Conservation (phyloP, 1,139 yeast species). For the Candida sp. region DNA sequence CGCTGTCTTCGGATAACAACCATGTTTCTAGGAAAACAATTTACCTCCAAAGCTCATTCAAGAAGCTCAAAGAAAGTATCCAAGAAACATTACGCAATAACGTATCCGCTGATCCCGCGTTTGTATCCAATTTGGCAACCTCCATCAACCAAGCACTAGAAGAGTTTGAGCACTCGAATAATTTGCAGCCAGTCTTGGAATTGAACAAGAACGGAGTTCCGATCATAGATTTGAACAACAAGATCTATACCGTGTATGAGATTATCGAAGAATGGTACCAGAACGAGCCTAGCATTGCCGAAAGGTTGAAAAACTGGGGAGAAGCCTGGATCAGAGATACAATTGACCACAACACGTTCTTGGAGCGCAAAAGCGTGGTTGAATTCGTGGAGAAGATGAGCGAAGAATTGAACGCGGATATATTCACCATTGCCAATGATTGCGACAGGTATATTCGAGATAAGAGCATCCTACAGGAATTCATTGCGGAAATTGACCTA, state of each 20-base stretch:
- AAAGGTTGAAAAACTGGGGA: conserved; percentile 15
- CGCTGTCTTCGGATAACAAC: neutral
- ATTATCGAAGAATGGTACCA: conserved; percentile 20
- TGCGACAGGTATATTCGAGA: conserved; percentile 19
- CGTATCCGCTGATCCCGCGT: conserved; percentile 13
- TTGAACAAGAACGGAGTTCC: conserved; percentile 11
- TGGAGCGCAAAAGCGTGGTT: conserved; percentile 17
- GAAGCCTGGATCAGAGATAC: conserved; percentile 19
- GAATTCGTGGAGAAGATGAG: conserved; percentile 17
- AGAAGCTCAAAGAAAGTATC: conserved; percentile 9
- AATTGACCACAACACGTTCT: conserved; percentile 18
- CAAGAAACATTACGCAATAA: conserved; percentile 9
- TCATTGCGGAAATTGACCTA: conserved; percentile 19
- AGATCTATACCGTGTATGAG: conserved; percentile 18
- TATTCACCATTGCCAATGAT: conserved; percentile 17
- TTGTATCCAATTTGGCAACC: conserved; percentile 9
- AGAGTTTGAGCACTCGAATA: conserved; percentile 8
- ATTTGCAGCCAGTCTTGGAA: conserved; percentile 3
- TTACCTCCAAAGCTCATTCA: conserved; percentile 9
- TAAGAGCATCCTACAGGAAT: conserved; percentile 18
- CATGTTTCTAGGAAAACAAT: neutral
- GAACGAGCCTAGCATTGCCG: conserved; percentile 13
- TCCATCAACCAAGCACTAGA: conserved; percentile 10
- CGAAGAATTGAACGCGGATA: conserved; percentile 16
- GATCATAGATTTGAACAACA: conserved; percentile 17